Evolutionary conservation across 169 alveolate genomes (phyloP), one percentile per base, ranked within the genome.

Genomic region (Plasmodium gallinaceum): DNA sequence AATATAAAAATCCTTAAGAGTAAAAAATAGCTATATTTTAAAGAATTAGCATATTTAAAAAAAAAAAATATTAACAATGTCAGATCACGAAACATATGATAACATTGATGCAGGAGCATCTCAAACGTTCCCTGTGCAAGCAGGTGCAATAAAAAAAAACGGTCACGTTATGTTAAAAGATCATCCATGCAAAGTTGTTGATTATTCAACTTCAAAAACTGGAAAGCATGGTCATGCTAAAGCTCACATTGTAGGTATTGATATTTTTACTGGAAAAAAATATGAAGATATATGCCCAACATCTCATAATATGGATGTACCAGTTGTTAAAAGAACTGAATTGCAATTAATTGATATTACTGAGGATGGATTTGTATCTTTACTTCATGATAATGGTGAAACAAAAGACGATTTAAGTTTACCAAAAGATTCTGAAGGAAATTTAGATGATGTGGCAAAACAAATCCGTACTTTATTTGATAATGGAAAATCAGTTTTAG

Each of bases 221-320:
- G 99, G 99, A 57, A 98, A 98, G 96, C 99, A 98, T 96, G 99
- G 99, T 48, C 99, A 98, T 95, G 99, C 99, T 65, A 98, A 98
- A 95, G 99, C 99, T 18, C 97, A 97, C 96, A 97, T 98, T 88
- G 98, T 98, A 69, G 99, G 99, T 72, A 93, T 97, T 39, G 99
- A 98, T 90, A 98, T 98, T 90, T 98, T 98, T 96, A 98, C 99
- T 32, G 98, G 98, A 46, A 98, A 97, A 92, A 97, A 97, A 87
- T 96, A 97, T 94, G 99, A 98, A 90, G 99, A 98, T 94, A 95
- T 98, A 61, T 96, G 98, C 95, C 99, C 99, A 32, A 97, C 99
- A 51, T 97, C 99, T 7, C 99, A 98, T 94, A 98, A 97, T 96
- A 96, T 98, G 98, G 99, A 97, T 51, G 99, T 98, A 54, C 99